These are phyloP conservation scores for Penicillium thymicola DNA, from an alignment of 2,329 filamentous ascomycete species.

Conservation along the genomic window DNA sequence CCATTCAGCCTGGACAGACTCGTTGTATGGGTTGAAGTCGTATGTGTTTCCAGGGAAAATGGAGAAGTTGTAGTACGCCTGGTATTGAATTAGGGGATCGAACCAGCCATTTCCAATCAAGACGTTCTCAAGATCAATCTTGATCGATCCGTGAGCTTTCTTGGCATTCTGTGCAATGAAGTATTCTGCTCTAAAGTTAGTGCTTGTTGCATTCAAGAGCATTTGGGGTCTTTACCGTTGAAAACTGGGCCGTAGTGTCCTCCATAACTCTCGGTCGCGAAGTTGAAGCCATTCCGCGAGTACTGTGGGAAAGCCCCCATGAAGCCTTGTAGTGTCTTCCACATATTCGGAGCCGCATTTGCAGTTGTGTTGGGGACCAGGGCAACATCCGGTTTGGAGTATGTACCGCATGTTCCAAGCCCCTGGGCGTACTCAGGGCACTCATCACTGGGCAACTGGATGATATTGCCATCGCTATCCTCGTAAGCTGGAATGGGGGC, in stretches of 20 bases:
- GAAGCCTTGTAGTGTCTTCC: constrained; percentile 61
- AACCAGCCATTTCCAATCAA: constrained; percentile 42
- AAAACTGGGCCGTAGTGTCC: neutral
- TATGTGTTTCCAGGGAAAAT: constrained; percentile 38
- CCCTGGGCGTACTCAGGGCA: neutral
- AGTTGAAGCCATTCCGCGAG: constrained; percentile 51
- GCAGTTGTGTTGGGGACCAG: constrained; percentile 53
- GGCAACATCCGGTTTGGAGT: constrained; percentile 41
- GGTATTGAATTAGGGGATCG: constrained; percentile 38
- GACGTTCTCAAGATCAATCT: constrained; percentile 28
- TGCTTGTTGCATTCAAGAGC: fast-evolving
- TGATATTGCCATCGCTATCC: neutral
- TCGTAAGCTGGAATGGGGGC: neutral
- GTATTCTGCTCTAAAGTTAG: neutral
- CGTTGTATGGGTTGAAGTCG: constrained; percentile 25
- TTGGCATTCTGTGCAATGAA: neutral
- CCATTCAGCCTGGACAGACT: neutral
- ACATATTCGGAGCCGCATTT: constrained; percentile 57
- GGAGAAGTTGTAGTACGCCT: constrained; percentile 40
- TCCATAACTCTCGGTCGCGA: neutral
- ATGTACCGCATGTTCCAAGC: neutral
- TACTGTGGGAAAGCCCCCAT: constrained; percentile 59
- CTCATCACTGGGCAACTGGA: neutral
- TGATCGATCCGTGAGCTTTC: neutral
- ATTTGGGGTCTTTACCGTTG: neutral